Evolutionary conservation across 176 grass and related monocot genomes (phyloP).

Genomic region (Phragmites australis): DNA sequence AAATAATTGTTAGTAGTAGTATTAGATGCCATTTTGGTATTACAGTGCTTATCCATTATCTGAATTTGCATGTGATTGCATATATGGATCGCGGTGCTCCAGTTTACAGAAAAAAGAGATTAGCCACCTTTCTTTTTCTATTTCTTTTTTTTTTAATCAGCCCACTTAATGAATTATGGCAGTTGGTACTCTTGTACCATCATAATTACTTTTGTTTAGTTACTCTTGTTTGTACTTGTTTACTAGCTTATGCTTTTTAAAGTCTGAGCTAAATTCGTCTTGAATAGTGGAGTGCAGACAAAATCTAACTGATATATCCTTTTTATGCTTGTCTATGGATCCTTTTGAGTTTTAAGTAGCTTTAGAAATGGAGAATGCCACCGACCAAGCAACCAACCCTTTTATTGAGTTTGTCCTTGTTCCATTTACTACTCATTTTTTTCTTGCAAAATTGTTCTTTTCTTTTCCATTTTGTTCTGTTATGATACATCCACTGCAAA

Average conservation of each 20-base stretch:
- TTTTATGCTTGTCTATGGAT: neutral
- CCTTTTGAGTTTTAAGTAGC: neutral
- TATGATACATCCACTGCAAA: neutral
- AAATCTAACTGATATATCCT: neutral
- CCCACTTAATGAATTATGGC: neutral
- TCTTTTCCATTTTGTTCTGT: neutral
- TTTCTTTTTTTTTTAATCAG: too few species aligned
- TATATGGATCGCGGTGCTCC: neutral
- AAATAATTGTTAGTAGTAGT: neutral
- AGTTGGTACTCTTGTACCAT: neutral
- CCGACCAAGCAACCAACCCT: neutral
- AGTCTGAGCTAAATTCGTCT: neutral
- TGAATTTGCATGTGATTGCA: neutral
- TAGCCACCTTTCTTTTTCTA: neutral
- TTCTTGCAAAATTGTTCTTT: neutral
- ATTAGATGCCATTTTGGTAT: neutral
- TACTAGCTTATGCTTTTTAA: neutral
- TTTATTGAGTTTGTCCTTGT: neutral
- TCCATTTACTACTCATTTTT: constrained; percentile 13
- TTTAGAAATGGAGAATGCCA: constrained; percentile 22
- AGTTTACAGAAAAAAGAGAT: neutral
- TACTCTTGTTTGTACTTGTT: constrained; percentile 21
- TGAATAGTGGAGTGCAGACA: neutral
- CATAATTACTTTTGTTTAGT: neutral
- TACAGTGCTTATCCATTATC: neutral